Conservation (phyloP, 352 stramenopile species). For the Pythium sukuiense region DNA sequence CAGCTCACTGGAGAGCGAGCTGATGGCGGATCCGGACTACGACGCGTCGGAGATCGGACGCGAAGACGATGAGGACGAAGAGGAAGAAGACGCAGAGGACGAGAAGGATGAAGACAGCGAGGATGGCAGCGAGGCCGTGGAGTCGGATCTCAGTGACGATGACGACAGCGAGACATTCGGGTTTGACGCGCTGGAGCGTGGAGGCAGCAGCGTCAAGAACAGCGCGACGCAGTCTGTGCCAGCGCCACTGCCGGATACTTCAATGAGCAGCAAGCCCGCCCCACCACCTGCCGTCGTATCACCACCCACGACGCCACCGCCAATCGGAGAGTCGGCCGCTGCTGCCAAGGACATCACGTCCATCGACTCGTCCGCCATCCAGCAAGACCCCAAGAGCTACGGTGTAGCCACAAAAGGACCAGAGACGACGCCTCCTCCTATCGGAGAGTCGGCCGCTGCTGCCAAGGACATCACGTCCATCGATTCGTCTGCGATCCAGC, state of each 20-base stretch:
- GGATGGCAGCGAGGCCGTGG: neutral
- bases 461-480: slow-evolving; percentile 18
- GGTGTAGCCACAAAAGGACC: slow-evolving; percentile 1
- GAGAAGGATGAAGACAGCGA: neutral
- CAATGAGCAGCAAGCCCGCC: neutral
- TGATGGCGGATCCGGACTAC: slow-evolving; percentile 1
- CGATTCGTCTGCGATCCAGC: slow-evolving; percentile 11
- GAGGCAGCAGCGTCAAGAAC: neutral
- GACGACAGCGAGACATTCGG: neutral
- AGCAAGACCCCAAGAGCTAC: slow-evolving; percentile 8
- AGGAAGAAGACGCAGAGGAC: neutral
- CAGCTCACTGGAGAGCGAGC: neutral
- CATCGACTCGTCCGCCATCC: slow-evolving; percentile 11
- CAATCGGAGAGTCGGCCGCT: slow-evolving; percentile 22
- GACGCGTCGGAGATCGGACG: slow-evolving; percentile 1
- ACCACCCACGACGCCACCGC: neutral
- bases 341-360: slow-evolving; percentile 17
- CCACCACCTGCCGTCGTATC: neutral
- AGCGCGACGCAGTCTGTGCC: neutral
- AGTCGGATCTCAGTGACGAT: slow-evolving; percentile 1
- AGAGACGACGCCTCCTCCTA: slow-evolving; percentile 4
- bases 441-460: slow-evolving; percentile 21
- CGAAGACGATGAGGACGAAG: neutral
- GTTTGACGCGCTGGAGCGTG: neutral
- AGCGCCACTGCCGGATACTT: too few species aligned